Base-by-base conservation (phyloP, 805 yeast genomes). In the Spathaspora gorwiae region DNA sequence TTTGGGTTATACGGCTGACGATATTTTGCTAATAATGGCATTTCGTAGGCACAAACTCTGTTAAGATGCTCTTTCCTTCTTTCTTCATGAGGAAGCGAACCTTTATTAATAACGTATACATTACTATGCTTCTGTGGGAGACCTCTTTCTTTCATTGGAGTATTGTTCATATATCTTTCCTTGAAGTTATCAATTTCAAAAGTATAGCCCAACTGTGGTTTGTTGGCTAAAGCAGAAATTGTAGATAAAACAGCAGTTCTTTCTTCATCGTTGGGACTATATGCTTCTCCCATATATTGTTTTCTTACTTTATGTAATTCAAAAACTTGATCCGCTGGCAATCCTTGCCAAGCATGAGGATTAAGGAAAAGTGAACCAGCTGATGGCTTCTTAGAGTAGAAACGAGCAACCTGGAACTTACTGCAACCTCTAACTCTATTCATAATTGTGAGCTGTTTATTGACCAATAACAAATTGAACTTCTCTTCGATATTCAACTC, bases 21-120 rank as follows among this genome's bases (percentile, higher is more conserved):
- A 61, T 75, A 86, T 62, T 88, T 81, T 36, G 83, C 81, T 51
- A 94, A 73, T 45, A 81, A 76, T 6, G 99, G 99, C 73, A 92
- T 76, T 62, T 92, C 98, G 66, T 84, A 92, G 0, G 97, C 97
- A 9, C 95, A 88, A 37, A 88, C 73, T 55, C 97, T 78, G 58
- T 83, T 83, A 56, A 83, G 81, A 51, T 85, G 80, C 54, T 95
- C 81, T 54, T 79, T 81, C 52, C 80, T 84, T 59, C 97, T 78
- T 56, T 81, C 87, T 42, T 68, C 61, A 48, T 68, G 72, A 2
- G 70, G 68, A 11, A 64, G 62, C n/a, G 53, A 50, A 14, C 75
- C 75, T 38, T 57, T 56, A 30, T 64, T 55, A 38, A 63, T 57
- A 12, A 71, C 75, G 24, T 59, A 54, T 26, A 63, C 59, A 45